These are phyloP conservation scores for Irpex sp. DNA, from an alignment of 1,284 basidiomycete species.

Conservation along the genomic window DNA sequence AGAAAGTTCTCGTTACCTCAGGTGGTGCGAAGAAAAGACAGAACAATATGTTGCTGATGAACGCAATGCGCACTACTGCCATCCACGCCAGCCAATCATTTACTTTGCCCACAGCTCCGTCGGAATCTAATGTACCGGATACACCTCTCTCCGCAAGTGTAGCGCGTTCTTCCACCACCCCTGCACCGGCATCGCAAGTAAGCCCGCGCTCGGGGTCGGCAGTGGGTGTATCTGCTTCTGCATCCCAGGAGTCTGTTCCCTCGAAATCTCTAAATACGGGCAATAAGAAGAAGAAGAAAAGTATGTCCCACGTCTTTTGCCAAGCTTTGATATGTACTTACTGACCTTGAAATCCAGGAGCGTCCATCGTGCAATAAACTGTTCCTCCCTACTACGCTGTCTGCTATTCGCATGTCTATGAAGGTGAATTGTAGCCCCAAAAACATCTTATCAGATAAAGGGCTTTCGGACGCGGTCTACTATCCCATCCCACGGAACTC, in stretches of 20 bases:
- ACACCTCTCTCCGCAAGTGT: conserved; percentile 36
- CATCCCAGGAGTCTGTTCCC: conserved; percentile 39
- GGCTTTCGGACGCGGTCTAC: background rate
- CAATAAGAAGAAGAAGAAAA: conserved; percentile 72
- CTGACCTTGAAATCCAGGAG: background rate
- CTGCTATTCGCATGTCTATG: background rate
- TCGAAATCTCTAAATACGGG: conserved; percentile 44
- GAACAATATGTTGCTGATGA: conserved; percentile 62
- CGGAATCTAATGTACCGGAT: conserved; percentile 36
- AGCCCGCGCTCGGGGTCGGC: conserved; percentile 38
- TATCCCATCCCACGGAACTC: too few species aligned
- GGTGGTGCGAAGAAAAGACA: conserved; percentile 48
- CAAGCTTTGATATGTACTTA: background rate
- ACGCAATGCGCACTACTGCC: conserved; percentile 75
- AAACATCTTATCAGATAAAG: too few species aligned
- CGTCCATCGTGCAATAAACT: background rate
- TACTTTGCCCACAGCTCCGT: conserved; percentile 23
- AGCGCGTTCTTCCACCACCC: conserved; percentile 45
- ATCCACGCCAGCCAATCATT: conserved; percentile 57
- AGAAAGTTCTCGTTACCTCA: conserved; percentile 2
- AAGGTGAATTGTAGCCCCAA: too few species aligned
- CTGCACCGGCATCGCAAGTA: conserved; percentile 45
- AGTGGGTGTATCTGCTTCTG: conserved; percentile 30
- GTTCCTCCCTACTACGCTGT: background rate
- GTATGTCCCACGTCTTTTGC: conserved; percentile 31